These are phyloP conservation scores for Suillus cothurnatus DNA, from an alignment of 768 basidiomycete species.

Conservation along the genomic window DNA sequence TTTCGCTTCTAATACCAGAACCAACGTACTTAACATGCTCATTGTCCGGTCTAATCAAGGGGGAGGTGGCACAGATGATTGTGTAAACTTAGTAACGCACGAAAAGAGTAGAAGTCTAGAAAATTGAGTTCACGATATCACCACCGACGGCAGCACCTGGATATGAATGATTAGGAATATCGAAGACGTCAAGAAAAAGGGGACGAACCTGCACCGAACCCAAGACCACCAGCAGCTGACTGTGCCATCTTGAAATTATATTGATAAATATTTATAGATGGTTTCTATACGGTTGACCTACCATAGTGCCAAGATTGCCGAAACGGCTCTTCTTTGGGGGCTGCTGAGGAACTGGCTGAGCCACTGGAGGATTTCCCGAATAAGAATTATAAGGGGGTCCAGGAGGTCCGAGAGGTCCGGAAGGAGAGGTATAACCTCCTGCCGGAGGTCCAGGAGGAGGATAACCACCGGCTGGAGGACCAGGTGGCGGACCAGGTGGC, in stretches of 20 bases:
- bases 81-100: background rate
- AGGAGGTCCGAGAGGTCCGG: slow-evolving; percentile 13
- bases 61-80: too few relatives aligned
- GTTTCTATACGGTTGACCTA: slow-evolving; percentile 19
- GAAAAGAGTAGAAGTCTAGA: slow-evolving; percentile 30
- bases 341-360: slow-evolving; percentile 34
- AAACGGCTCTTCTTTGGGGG: slow-evolving; percentile 39
- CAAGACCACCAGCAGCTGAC: slow-evolving; percentile 43
- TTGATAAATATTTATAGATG: background rate
- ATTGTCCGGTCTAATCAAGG: background rate
- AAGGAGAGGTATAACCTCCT: slow-evolving; percentile 18
- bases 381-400: slow-evolving; percentile 25
- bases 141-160: slow-evolving; percentile 48
- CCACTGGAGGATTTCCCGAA: slow-evolving; percentile 30
- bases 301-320: slow-evolving; percentile 41
- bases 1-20: background rate
- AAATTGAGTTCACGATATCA: slow-evolving; percentile 49
- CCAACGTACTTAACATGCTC: background rate
- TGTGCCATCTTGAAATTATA: slow-evolving; percentile 28
- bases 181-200: background rate
- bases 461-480: slow-evolving; percentile 12
- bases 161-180: slow-evolving; percentile 4
- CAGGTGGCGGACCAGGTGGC: slow-evolving; percentile 8
- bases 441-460: slow-evolving; percentile 7
- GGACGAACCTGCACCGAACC: slow-evolving; percentile 47